Percentiles rank a stretch among this genome's conserved stretches.
These are phyloP conservation scores for Candida tetrigidarum DNA, from an alignment of 1,139 yeast genomes.

Conservation along the genomic window DNA sequence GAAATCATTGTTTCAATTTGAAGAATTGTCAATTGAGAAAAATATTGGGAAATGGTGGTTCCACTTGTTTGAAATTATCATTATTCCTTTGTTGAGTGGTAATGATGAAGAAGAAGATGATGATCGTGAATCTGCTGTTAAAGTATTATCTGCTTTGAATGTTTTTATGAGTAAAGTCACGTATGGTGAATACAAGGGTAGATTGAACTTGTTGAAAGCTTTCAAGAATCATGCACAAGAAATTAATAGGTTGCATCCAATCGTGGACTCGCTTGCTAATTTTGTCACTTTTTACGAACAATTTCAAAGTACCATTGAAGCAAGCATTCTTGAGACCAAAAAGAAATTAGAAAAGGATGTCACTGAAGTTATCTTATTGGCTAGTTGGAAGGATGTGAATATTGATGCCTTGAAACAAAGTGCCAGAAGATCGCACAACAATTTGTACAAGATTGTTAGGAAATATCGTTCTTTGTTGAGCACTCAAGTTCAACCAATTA, in stretches of 20 bases:
- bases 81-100: conserved; percentile 45
- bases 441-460: conserved; percentile 79
- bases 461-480: conserved; percentile 73
- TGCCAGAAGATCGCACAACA: conserved; percentile 85
- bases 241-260: conserved; percentile 23
- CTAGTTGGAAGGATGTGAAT: conserved; percentile 98
- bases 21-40: conserved; percentile 56
- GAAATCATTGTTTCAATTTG: conserved; percentile 74
- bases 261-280: conserved; percentile 57
- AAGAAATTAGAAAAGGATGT: conserved; percentile 75
- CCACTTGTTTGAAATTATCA: conserved; percentile 76
- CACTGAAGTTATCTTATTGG: conserved; percentile 80
- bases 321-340: conserved; percentile 48
- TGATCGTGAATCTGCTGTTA: conserved; percentile 32
- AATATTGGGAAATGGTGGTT: conserved; percentile 89
- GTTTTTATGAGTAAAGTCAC: conserved; percentile 76
- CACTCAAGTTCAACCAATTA: conserved; percentile 54
- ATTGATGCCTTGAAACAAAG: conserved; percentile 93
- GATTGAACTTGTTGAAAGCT: conserved; percentile 64
- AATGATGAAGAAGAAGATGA: conserved; percentile 8
- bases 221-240: conserved; percentile 56
- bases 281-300: conserved; percentile 69
- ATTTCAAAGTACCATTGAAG: conserved; percentile 53
- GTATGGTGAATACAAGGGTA: conserved; percentile 68
- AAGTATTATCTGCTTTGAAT: conserved; percentile 71